Conservation (phyloP, 2,329 filamentous ascomycete species). For the Rhynchosporium agropyri region DNA sequence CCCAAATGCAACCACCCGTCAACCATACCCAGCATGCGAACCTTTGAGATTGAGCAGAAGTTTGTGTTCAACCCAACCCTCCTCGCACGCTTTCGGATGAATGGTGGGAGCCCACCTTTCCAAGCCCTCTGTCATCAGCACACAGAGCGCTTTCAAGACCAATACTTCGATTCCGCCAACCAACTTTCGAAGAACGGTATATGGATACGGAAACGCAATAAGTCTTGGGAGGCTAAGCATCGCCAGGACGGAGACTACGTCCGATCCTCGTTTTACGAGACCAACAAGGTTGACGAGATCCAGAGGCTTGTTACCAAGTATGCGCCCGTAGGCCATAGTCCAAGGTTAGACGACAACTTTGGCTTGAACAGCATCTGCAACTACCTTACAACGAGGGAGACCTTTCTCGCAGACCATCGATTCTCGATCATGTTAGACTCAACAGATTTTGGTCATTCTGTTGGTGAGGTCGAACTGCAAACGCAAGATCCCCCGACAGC, state of each 20-base stretch:
- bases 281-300: conserved; percentile 6
- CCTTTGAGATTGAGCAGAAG: conserved; percentile 8
- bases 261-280: conserved; percentile 10
- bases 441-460: conserved; percentile 12
- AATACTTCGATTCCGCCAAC: conserved; percentile 15
- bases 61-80: conserved; percentile 8
- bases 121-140: conserved; percentile 2
- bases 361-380: conserved; percentile 11
- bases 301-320: conserved; percentile 2
- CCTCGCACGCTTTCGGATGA: conserved; percentile 8
- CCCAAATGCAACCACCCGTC: conserved; percentile 3
- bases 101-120: conserved; percentile 3
- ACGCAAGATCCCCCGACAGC: background rate
- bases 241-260: conserved; percentile 5
- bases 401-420: conserved; percentile 14
- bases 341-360: background rate
- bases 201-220: conserved; percentile 12
- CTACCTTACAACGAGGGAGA: conserved; percentile 13
- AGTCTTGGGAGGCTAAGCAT: conserved; percentile 11
- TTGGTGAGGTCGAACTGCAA: conserved; percentile 16
- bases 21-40: conserved; percentile 2
- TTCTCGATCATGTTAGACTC: conserved; percentile 14
- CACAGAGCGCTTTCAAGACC: conserved; percentile 5
- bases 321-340: conserved; percentile 4
- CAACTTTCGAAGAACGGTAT: conserved; percentile 8